Base-by-base conservation (phyloP, 257 asterid species). In the Plantago elongata region DNA sequence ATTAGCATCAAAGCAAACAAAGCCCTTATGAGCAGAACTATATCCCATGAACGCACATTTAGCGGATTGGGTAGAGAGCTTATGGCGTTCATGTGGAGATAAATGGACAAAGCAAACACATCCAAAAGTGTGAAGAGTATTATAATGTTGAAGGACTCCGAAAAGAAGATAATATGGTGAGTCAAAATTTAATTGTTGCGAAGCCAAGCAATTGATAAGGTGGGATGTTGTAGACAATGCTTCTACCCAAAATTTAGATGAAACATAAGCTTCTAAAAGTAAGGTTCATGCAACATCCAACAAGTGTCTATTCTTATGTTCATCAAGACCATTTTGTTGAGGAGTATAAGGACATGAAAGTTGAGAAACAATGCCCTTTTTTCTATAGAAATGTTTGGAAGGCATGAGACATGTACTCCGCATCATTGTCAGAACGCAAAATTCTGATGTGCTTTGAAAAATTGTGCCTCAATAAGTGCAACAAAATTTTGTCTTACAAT, bases 61-160 rank as follows among this genome's bases (percentile, higher is more conserved):
- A 4, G 40, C 54, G 5, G 54, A 10, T 45, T 44, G 54, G 7
- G 54, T 16, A 11, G 42, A 15, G 14, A 61, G 42, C 16, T 44
- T 61, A 11, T 30, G 9, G 16, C 42, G 54, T 30, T 61, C 42
- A 44, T 61, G 38, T 45, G 38, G 5, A 0, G 65, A 44, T 9
- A 61, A 40, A 45, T 44, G 65, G 12, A 61, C 65, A 61, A 27
- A 61, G 6, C 40, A 42, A 12, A 61, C 65, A 45, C n/a, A 44
- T 5, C 52, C 44, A 61, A 45, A 61, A n/a, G 43, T 27, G 11
- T 11, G 40, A 34, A 34, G 27, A 22, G 27, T 22, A 22, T 22
- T 22, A 34, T 34, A 7, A 34, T 34, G 40, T 34, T 3, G 5
- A 34, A 7, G 40, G 5, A 34, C 40, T 34, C 40, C 8, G 4